phyloP scores from a whole-genome alignment of 2,329 filamentous ascomycete species.

The Cladophialophora chaetospira region DNA sequence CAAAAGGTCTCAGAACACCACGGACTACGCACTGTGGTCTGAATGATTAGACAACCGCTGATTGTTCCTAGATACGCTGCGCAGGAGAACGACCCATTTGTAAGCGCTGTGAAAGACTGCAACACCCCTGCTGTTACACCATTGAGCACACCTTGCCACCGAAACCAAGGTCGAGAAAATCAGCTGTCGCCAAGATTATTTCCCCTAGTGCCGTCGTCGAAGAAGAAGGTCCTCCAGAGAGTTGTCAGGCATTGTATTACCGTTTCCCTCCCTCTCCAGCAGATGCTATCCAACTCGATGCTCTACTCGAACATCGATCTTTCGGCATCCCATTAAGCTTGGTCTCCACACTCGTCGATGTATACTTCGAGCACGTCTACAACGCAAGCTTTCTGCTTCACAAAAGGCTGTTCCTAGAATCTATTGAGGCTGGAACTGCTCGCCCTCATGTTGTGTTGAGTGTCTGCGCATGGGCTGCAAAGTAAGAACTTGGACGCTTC shows the following conservation, averaged over 20 bases:
- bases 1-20: neutral
- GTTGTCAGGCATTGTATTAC: too few species aligned
- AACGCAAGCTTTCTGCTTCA: conserved; percentile 8
- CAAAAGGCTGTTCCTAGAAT: neutral
- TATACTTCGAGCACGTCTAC: conserved; percentile 7
- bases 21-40: neutral
- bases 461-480: conserved; percentile 2
- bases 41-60: neutral
- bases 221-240: too few species aligned
- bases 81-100: conserved; percentile 6
- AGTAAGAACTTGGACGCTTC: neutral
- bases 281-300: neutral
- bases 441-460: neutral
- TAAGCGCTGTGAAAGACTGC: conserved; percentile 4
- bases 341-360: neutral
- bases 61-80: conserved; percentile 8
- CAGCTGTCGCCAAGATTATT: neutral
- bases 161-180: neutral
- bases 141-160: neutral
- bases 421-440: neutral
- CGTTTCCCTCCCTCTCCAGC: too few species aligned
- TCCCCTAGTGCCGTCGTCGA: neutral
- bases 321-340: neutral
- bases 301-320: neutral
- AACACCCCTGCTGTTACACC: conserved; percentile 2